phyloP scores from a whole-genome alignment of 2,329 filamentous ascomycete species.

The Aspergillus ochraceoroseus region DNA sequence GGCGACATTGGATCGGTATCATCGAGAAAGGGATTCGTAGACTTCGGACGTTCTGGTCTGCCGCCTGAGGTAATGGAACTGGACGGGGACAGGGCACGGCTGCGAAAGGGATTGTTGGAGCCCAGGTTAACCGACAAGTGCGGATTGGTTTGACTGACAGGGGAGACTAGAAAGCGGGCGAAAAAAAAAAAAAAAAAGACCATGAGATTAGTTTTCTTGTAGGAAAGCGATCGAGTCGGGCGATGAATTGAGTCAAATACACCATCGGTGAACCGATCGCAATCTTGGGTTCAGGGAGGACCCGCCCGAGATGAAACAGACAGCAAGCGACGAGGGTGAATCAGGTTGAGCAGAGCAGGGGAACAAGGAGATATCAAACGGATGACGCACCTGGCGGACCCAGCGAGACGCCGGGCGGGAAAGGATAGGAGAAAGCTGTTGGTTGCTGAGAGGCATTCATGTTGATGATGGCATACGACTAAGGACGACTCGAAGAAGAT shows the following conservation, averaged over 20 bases:
- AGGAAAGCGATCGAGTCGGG: slow-evolving; percentile 2
- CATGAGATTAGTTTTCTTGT: slow-evolving; percentile 10
- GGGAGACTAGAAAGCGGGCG: slow-evolving; percentile 18
- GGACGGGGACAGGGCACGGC: slow-evolving; percentile 42
- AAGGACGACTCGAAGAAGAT: slow-evolving; percentile 8
- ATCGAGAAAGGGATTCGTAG: slow-evolving; percentile 61
- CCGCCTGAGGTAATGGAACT: slow-evolving; percentile 27
- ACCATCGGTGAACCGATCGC: slow-evolving; percentile 11
- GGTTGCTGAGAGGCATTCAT: slow-evolving; percentile 32
- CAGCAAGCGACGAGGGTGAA: slow-evolving; percentile 12
- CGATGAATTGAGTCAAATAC: slow-evolving; percentile 15
- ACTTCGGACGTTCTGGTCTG: slow-evolving; percentile 47
- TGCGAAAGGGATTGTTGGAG: slow-evolving; percentile 51
- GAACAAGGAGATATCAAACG: slow-evolving; percentile 12
- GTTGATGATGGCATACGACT: slow-evolving; percentile 21
- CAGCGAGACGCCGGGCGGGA: slow-evolving; percentile 33
- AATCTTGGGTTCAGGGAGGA: slow-evolving; percentile 14
- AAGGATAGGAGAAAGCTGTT: slow-evolving; percentile 28
- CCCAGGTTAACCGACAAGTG: slow-evolving; percentile 33
- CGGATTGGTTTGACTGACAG: slow-evolving; percentile 34
- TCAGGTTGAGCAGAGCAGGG: slow-evolving; percentile 9
- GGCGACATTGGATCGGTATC: slow-evolving; percentile 39
- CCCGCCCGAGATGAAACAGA: slow-evolving; percentile 22
- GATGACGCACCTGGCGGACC: slow-evolving; percentile 34
- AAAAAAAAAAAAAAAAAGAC: slow-evolving; percentile 6